phyloP scores from a whole-genome alignment of 305 asterid genomes.

The Fraxinus paxiana region DNA sequence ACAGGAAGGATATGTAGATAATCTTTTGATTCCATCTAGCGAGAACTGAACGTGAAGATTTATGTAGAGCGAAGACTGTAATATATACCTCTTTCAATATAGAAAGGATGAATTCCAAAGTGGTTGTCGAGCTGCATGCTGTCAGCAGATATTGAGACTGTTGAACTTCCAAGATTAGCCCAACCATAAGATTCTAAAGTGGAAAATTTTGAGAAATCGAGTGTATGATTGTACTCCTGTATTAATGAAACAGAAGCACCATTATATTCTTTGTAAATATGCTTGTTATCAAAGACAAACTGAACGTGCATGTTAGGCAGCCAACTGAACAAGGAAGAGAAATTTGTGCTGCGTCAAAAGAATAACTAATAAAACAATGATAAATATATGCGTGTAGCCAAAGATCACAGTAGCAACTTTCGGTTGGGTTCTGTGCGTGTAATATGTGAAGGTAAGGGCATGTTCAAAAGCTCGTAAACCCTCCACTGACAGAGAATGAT shows the following conservation, averaged over 20 bases:
- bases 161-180: constrained; percentile 51
- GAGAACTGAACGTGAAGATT: not conserved
- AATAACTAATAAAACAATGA: constrained; percentile 1
- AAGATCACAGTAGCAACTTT: not conserved
- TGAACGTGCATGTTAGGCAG: not conserved
- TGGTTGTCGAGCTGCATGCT: constrained; percentile 53
- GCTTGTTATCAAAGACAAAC: not conserved
- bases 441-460: not conserved
- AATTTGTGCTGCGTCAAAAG: not conserved
- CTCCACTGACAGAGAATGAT: not conserved
- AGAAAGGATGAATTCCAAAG: constrained; percentile 94
- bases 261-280: constrained; percentile 5
- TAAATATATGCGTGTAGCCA: not conserved
- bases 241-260: constrained; percentile 14
- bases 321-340: not conserved
- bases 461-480: not conserved
- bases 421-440: not conserved
- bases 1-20: not conserved
- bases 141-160: constrained; percentile 36
- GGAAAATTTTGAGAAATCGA: constrained; percentile 44
- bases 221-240: constrained; percentile 51
- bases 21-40: constrained; percentile 2
- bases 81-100: constrained; percentile 69
- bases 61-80: not conserved
- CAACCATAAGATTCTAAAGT: constrained; percentile 64